Percentiles rank a stretch among this genome's conserved stretches.
Evolutionary conservation across 164 flowering plant genomes (phyloP).

Genomic region (Hamamelis virginiana): DNA sequence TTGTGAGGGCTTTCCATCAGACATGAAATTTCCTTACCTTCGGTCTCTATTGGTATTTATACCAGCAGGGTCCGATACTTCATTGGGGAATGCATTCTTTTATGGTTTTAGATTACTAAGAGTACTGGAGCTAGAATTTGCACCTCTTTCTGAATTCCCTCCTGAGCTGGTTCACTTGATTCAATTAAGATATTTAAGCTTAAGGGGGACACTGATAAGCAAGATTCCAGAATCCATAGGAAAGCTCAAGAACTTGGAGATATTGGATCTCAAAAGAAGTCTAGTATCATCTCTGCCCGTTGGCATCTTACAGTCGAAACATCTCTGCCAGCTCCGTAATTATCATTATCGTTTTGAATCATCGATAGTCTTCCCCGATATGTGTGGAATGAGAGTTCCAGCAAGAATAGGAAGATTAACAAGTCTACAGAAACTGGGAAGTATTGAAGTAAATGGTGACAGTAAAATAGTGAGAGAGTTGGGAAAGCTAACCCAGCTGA

Average conservation of each 20-base stretch:
- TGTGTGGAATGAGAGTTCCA: slow-evolving; percentile 10
- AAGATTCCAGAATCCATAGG: slow-evolving; percentile 29
- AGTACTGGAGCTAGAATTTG: slow-evolving; percentile 26
- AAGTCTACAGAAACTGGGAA: slow-evolving; percentile 14
- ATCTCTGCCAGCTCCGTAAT: slow-evolving; percentile 16
- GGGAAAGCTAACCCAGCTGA: slow-evolving; percentile 14
- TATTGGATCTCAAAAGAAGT: slow-evolving; percentile 31
- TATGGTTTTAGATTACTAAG: slow-evolving; percentile 20
- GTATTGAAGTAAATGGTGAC: slow-evolving; percentile 8
- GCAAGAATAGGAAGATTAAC: slow-evolving; percentile 12
- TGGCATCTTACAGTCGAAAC: slow-evolving; percentile 18
- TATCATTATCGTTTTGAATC: background rate
- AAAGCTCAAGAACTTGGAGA: slow-evolving; percentile 28
- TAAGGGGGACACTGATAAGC: slow-evolving; percentile 24
- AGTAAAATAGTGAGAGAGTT: slow-evolving; percentile 8
- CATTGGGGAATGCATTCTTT: background rate
- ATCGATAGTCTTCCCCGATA: background rate
- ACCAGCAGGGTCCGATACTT: background rate
- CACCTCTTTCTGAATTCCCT: slow-evolving; percentile 22
- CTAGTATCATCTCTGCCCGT: slow-evolving; percentile 17
- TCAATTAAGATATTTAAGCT: slow-evolving; percentile 24
- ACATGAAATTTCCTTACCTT: background rate
- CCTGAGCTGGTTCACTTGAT: slow-evolving; percentile 13
- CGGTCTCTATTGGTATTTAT: slow-evolving; percentile 19
- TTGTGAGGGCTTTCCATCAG: background rate